phyloP scores from a whole-genome alignment of 2,329 filamentous ascomycete genomes.

The Sporothrix protearum region DNA sequence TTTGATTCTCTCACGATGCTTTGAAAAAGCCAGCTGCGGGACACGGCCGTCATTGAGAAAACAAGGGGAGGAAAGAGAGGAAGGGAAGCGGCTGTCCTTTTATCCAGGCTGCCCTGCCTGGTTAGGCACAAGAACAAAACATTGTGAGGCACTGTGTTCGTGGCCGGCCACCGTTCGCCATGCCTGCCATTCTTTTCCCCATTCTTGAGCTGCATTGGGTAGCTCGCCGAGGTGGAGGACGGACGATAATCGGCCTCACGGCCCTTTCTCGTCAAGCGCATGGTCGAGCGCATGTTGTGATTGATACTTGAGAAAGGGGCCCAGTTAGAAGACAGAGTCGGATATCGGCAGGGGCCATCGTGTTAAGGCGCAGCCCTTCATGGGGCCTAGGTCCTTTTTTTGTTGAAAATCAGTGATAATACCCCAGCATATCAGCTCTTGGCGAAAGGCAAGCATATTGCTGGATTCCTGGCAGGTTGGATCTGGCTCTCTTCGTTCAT shows the following conservation, averaged over 20 bases:
- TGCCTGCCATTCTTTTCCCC: not conserved
- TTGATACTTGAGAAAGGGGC: not conserved
- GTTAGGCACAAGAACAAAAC: not conserved
- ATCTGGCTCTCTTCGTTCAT: not conserved
- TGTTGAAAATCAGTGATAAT: not conserved
- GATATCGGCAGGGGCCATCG: not conserved
- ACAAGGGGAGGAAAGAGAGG: not conserved
- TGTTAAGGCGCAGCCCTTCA: not conserved
- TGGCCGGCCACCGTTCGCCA: not conserved
- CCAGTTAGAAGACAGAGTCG: not conserved
- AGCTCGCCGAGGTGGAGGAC: not conserved
- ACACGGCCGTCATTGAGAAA: not conserved
- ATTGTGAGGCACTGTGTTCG: not conserved
- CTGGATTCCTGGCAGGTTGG: not conserved
- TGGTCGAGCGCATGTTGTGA: not conserved
- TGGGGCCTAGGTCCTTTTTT: not conserved
- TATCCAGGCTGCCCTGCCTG: not conserved
- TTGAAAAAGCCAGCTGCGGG: not conserved
- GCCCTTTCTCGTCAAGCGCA: not conserved
- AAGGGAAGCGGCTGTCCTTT: not conserved
- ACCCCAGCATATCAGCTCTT: not conserved
- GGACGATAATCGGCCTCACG: not conserved
- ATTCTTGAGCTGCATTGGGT: not conserved
- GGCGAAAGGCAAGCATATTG: not conserved
- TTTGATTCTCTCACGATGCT: not conserved